Evolutionary conservation across 2,329 filamentous ascomycete genomes (phyloP).

Genomic region (Metarhizium sp.): DNA sequence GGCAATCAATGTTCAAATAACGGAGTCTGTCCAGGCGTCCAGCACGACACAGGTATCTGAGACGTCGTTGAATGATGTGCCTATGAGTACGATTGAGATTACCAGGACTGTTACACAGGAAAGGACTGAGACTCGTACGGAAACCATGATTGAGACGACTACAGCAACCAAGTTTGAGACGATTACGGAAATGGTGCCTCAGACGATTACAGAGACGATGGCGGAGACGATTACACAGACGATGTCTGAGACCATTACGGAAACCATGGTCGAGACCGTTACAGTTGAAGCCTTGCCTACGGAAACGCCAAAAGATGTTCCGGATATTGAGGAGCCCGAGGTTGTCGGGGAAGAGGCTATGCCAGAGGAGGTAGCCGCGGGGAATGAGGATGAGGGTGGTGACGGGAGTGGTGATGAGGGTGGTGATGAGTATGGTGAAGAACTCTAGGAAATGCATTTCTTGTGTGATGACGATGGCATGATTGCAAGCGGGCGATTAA

Average conservation of each 20-base stretch:
- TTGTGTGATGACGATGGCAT: not conserved
- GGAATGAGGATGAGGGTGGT: not conserved
- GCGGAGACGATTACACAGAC: constrained; percentile 21
- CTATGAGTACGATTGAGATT: constrained; percentile 5
- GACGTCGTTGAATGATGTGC: not conserved
- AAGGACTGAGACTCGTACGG: constrained; percentile 9
- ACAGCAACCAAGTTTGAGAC: not conserved
- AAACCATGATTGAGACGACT: constrained; percentile 15
- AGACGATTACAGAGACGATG: constrained; percentile 24
- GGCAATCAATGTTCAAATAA: constrained; percentile 16
- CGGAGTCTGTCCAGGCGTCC: constrained; percentile 3
- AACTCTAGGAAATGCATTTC: not conserved
- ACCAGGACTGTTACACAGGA: constrained; percentile 14
- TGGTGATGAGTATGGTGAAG: not conserved
- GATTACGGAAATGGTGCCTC: not conserved
- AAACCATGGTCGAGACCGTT: constrained; percentile 15
- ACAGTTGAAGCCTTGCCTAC: constrained; percentile 9
- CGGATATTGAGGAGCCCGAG: constrained; percentile 4
- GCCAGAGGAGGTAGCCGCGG: not conserved
- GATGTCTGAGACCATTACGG: constrained; percentile 17
- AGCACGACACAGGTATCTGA: not conserved
- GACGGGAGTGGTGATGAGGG: not conserved
- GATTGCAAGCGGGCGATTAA: not conserved
- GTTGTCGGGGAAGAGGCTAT: not conserved
- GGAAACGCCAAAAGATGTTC: constrained; percentile 5